Evolutionary conservation across 495 filamentous ascomycete genomes (phyloP), one percentile per base, ranked within the genome.

Genomic region (Penicillium dipodomyicola): DNA sequence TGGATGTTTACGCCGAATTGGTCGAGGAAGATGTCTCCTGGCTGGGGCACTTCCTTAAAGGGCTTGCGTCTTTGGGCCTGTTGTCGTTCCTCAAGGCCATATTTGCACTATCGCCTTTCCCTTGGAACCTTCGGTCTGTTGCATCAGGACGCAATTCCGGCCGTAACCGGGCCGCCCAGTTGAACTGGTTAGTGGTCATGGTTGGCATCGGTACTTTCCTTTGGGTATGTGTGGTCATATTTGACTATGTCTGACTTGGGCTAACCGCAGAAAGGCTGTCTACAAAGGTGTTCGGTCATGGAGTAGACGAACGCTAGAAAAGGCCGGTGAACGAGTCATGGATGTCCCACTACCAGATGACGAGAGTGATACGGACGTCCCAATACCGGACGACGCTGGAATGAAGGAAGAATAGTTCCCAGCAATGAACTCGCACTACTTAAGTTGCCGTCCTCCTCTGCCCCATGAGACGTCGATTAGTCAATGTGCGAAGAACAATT

Each of bases 401-500:
- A n/a, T 33, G 41, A 57, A 41, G 17, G 11, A 19, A 41, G 25
- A 59, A 35, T 49, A 44, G 46, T 29, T 33, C 62, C 20, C 50
- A 55, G 27, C 42, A 44, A 47, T 25, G 30, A 46, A 41, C 23
- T 65, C 70, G 90, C 90, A 92, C 88, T 86, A 88, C 86, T 86
- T 95, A 84, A 96, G 92, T 92, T 95, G 87, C 78, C 91, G 89
- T 83, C 76, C 67, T 76, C 78, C 74, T 81, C 62, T 54, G 52
- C 52, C 77, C 87, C 78, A 85, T 93, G 85, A 80, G 77, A 83
- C 91, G 89, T 81, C 85, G 83, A 91, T 93, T 82, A 91, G 92
- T 96, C 91, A 88, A 81, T 85, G 86, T 94, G 91, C 92, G 89
- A 78, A 96, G 80, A 96, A 79, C 59, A 71, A 89, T 57, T 54